Conservation (phyloP, 768 basidiomycete genomes). For the Leucocoprinus birnbaumii region DNA sequence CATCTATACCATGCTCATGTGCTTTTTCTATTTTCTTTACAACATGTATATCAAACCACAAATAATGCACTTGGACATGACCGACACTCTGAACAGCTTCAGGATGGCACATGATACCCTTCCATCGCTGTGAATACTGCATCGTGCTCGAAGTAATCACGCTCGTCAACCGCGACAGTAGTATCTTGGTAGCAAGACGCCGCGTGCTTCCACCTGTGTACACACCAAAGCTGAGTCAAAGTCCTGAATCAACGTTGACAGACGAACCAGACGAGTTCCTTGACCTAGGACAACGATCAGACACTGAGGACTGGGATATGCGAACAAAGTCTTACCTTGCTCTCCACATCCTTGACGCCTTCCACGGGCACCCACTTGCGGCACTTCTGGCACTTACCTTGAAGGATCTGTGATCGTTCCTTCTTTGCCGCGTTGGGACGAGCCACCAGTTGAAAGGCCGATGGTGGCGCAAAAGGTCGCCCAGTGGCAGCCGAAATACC, state of each 20-base stretch:
- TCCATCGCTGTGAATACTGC: constrained; percentile 27
- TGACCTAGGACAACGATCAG: constrained; percentile 40
- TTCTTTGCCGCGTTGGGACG: constrained; percentile 51
- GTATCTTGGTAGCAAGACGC: constrained; percentile 68
- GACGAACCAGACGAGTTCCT: constrained; percentile 75
- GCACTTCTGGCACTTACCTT: constrained; percentile 82
- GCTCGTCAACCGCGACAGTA: constrained; percentile 47
- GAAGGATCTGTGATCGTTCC: constrained; percentile 55
- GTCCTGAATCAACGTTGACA: background rate
- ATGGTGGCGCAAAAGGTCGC: constrained; percentile 76
- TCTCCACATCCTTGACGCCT: constrained; percentile 70
- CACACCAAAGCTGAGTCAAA: background rate
- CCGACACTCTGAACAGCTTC: background rate
- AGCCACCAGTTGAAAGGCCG: constrained; percentile 48
- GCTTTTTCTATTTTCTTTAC: constrained; percentile 7
- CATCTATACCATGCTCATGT: constrained; percentile 9
- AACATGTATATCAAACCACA: constrained; percentile 12
- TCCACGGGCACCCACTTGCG: constrained; percentile 68
- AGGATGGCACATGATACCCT: constrained; percentile 5
- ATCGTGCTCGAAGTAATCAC: constrained; percentile 56
- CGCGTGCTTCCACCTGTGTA: constrained; percentile 78
- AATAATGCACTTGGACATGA: background rate
- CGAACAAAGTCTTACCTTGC: constrained; percentile 48
- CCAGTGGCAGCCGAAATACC: constrained; percentile 71
- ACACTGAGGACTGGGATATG: background rate